Conservation (phyloP, 345 rosid genomes). For the Tarenaya hassleriana region DNA sequence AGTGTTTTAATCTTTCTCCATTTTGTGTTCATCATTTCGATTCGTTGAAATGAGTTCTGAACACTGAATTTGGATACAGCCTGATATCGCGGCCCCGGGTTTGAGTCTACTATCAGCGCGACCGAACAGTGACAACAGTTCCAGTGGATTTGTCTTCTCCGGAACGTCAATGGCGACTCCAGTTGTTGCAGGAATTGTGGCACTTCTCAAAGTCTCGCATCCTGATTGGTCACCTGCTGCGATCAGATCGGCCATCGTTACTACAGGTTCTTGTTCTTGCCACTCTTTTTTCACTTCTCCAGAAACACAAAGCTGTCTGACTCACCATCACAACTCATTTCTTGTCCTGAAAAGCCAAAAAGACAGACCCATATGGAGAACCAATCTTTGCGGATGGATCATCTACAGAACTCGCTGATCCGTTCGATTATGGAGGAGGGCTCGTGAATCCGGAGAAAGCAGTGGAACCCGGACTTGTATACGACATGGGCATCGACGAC, state of each 20-base stretch:
- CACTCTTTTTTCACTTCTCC: no score
- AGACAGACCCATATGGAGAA: slow-evolving; percentile 34
- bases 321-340: no score
- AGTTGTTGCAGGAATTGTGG: slow-evolving; percentile 33
- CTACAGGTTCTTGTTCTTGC: slow-evolving; percentile 43
- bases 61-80: no score
- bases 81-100: slow-evolving; percentile 41
- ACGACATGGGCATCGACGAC: slow-evolving; percentile 41
- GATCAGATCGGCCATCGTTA: slow-evolving; percentile 42
- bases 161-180: slow-evolving; percentile 47
- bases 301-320: no score
- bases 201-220: slow-evolving; percentile 35
- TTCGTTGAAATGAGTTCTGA: neutral
- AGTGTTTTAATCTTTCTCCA: slow-evolving; percentile 9
- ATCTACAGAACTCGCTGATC: slow-evolving; percentile 33
- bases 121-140: no score
- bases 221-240: slow-evolving; percentile 47
- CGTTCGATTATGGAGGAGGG: slow-evolving; percentile 60
- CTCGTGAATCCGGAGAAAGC: slow-evolving; percentile 54
- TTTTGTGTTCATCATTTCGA: no score
- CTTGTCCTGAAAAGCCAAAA: no score
- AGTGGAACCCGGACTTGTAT: slow-evolving; percentile 49
- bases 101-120: slow-evolving; percentile 35
- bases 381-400: slow-evolving; percentile 40
- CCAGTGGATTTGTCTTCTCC: no score